These are phyloP conservation scores for Hanseniaspora vineae DNA, from an alignment of 805 yeast species.

Conservation along the genomic window DNA sequence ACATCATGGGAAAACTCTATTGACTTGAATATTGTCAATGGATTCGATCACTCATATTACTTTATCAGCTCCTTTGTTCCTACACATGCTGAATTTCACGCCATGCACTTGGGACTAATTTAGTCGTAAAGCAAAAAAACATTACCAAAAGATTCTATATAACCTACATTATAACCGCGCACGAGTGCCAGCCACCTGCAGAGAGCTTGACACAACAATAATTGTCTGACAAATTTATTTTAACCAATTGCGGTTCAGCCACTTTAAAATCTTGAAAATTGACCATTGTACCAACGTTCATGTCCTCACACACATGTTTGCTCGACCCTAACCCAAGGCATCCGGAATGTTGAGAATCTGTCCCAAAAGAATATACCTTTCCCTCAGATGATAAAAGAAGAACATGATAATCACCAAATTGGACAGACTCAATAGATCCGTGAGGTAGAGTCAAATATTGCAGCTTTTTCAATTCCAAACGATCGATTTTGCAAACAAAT, in stretches of 20 bases:
- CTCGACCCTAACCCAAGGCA: constrained; percentile 52
- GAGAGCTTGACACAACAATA: constrained; percentile 47
- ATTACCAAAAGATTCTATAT: neutral
- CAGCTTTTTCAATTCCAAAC: constrained; percentile 21
- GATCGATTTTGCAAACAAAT: constrained; percentile 5
- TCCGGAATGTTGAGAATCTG: constrained; percentile 49
- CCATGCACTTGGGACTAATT: constrained; percentile 38
- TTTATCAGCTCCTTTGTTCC: constrained; percentile 69
- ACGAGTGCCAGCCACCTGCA: constrained; percentile 75
- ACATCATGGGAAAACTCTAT: constrained; percentile 49
- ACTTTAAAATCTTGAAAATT: constrained; percentile 32
- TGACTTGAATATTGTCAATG: constrained; percentile 52
- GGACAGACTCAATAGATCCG: constrained; percentile 37
- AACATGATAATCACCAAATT: constrained; percentile 61
- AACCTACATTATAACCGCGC: constrained; percentile 36
- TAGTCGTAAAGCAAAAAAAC: constrained; percentile 2
- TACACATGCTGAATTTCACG: constrained; percentile 80
- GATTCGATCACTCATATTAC: constrained; percentile 85
- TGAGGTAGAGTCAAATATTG: constrained; percentile 22
- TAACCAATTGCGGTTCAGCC: constrained; percentile 23
- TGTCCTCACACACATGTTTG: constrained; percentile 10
- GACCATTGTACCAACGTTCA: constrained; percentile 16
- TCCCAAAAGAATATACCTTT: constrained; percentile 51
- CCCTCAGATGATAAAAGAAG: constrained; percentile 53
- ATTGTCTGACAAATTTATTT: constrained; percentile 1